These are phyloP conservation scores for Thraustochytrium striatum DNA, from an alignment of 352 stramenopile species.

Conservation along the genomic window DNA sequence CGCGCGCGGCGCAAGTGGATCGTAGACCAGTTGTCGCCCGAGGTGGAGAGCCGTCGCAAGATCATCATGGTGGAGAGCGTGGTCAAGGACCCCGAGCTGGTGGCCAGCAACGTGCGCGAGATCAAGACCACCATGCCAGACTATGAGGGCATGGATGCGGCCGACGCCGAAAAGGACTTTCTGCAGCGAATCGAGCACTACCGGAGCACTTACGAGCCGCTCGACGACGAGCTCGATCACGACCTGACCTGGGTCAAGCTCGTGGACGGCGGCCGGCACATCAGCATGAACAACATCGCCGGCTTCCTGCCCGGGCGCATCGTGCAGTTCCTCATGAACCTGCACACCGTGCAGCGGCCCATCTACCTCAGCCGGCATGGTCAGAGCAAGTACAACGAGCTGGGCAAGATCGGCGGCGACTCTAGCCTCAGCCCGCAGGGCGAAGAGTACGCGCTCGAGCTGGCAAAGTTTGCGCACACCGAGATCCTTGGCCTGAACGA, in stretches of 20 bases:
- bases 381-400: constrained; percentile 58
- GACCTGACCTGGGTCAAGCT: constrained; percentile 84
- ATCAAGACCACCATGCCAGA: constrained; percentile 62
- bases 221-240: constrained; percentile 71
- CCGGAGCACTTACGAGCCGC: constrained; percentile 69
- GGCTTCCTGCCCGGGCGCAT: constrained; percentile 60
- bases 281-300: constrained; percentile 63
- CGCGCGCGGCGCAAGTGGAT: constrained; percentile 47
- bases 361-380: constrained; percentile 81
- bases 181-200: constrained; percentile 58
- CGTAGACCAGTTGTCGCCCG: constrained; percentile 8
- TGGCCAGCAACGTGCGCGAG: constrained; percentile 56
- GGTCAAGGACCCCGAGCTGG: constrained; percentile 58
- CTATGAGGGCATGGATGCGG: constrained; percentile 57
- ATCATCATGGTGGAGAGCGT: constrained; percentile 61
- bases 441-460: constrained; percentile 68
- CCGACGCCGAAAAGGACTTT: constrained; percentile 57
- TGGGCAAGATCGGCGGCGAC: constrained; percentile 60
- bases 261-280: constrained; percentile 84
- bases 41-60: constrained; percentile 22
- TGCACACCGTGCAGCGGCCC: constrained; percentile 75
- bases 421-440: constrained; percentile 70
- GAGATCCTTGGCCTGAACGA: constrained; percentile 50
- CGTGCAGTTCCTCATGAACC: constrained; percentile 66
- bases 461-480: constrained; percentile 73